These are phyloP conservation scores for Phytophthora pisi DNA, from an alignment of 352 stramenopile species.

Conservation along the genomic window DNA sequence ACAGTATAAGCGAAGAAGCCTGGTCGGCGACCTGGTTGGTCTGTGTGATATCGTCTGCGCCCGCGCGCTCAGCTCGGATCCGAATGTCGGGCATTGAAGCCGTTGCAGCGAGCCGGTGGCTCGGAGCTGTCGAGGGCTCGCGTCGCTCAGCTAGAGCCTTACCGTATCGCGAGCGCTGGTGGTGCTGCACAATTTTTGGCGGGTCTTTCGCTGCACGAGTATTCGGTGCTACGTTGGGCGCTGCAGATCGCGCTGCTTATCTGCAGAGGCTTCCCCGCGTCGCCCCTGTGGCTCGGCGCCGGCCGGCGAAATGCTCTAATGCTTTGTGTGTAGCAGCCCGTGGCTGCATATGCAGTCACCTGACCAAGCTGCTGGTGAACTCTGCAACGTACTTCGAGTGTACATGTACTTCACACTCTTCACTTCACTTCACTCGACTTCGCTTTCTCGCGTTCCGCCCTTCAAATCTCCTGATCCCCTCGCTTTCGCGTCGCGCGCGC, in stretches of 20 bases:
- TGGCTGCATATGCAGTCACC: background rate
- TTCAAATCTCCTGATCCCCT: constrained; percentile 2
- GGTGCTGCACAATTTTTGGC: constrained; percentile 16
- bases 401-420: background rate
- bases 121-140: too few species aligned
- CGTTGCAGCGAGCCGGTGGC: background rate
- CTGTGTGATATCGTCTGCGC: too few species aligned
- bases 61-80: background rate
- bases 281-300: constrained; percentile 14
- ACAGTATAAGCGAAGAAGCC: too few species aligned
- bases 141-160: constrained; percentile 1
- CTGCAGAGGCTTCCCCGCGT: constrained; percentile 22
- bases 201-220: constrained; percentile 32
- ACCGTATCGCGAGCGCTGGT: background rate
- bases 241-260: constrained; percentile 30
- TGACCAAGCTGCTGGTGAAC: background rate
- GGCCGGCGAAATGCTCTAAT: background rate
- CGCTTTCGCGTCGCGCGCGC: constrained; percentile 23
- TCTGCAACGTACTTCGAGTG: too few species aligned
- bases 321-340: background rate
- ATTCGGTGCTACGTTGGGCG: constrained; percentile 24
- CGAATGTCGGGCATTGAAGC: background rate
- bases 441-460: constrained; percentile 13
- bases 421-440: background rate
- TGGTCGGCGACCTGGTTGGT: too few species aligned